Conservation (phyloP, 2,329 filamentous ascomycete genomes). For the Didymella arachidicola region DNA sequence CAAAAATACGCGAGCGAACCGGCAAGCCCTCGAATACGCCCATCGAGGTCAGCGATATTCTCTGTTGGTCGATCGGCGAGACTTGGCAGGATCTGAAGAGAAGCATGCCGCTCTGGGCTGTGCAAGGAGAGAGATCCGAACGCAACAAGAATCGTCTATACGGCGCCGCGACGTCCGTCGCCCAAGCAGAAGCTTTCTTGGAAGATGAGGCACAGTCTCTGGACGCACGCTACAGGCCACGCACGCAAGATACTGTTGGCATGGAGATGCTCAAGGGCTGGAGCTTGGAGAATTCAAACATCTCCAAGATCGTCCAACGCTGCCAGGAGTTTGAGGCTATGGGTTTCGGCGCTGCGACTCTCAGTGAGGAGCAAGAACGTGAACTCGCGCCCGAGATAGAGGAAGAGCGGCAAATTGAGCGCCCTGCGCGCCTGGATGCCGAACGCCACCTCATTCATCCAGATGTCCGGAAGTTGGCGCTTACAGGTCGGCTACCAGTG, state of each 20-base stretch:
- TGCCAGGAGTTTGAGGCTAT: no score
- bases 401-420: no score
- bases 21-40: conserved; percentile 4
- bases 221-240: conserved; percentile 61
- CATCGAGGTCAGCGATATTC: conserved; percentile 63
- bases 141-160: conserved; percentile 52
- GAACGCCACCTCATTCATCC: no score
- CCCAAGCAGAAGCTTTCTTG: conserved; percentile 56
- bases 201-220: conserved; percentile 65
- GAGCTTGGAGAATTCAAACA: conserved; percentile 28
- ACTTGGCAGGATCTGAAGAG: conserved; percentile 61
- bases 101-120: conserved; percentile 66
- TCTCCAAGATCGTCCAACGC: conserved; percentile 27
- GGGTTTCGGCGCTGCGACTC: no score
- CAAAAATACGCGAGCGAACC: conserved; percentile 55
- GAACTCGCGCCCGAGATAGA: no score
- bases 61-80: conserved; percentile 67
- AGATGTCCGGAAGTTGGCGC: no score
- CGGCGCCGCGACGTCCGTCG: conserved; percentile 24
- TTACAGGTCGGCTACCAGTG: no score
- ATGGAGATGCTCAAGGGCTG: conserved; percentile 11
- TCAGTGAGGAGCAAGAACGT: no score
- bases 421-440: no score
- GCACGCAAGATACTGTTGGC: no score
- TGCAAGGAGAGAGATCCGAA: conserved; percentile 64